Percentiles rank a stretch among this genome's conserved stretches.
Evolutionary conservation across 805 yeast species (phyloP).

Genomic region (Suhomyces tanzawaensis): DNA sequence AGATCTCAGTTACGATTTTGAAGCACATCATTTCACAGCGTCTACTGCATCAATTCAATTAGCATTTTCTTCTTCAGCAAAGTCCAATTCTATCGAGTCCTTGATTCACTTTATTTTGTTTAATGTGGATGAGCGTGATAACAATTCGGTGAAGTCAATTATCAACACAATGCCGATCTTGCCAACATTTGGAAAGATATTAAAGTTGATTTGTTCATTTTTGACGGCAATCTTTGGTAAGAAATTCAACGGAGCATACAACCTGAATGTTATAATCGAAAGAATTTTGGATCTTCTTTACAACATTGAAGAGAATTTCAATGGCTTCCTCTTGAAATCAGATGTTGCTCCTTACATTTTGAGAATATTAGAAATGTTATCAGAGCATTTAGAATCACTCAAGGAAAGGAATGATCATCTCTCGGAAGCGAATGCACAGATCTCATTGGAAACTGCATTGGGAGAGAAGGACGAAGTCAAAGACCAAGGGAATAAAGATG

Average conservation of each 20-base stretch:
- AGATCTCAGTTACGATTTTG: conserved; percentile 44
- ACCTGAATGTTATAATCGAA: conserved; percentile 36
- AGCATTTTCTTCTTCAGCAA: conserved; percentile 5
- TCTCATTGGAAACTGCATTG: not conserved
- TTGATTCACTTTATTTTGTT: conserved; percentile 69
- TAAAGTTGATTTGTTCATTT: conserved; percentile 19
- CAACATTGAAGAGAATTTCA: conserved; percentile 56
- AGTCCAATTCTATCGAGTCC: conserved; percentile 47
- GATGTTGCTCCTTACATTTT: conserved; percentile 57
- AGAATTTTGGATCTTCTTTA: conserved; percentile 54
- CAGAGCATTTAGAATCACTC: conserved; percentile 27
- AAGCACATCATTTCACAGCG: conserved; percentile 24
- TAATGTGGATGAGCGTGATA: conserved; percentile 13
- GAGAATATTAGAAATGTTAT: conserved; percentile 47
- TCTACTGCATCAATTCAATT: conserved; percentile 9
- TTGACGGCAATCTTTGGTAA: conserved; percentile 23
- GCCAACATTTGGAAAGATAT: conserved; percentile 30
- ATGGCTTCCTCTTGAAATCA: conserved; percentile 68
- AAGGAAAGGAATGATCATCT: not conserved
- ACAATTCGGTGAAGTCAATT: conserved; percentile 13
- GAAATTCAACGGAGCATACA: conserved; percentile 20
- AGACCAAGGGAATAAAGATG: not conserved
- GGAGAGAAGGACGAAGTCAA: not conserved
- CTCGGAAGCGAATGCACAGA: conserved; percentile 4
- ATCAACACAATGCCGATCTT: conserved; percentile 33